phyloP scores from a whole-genome alignment of 2,329 filamentous ascomycete genomes.

The Neobulgaria alba region DNA sequence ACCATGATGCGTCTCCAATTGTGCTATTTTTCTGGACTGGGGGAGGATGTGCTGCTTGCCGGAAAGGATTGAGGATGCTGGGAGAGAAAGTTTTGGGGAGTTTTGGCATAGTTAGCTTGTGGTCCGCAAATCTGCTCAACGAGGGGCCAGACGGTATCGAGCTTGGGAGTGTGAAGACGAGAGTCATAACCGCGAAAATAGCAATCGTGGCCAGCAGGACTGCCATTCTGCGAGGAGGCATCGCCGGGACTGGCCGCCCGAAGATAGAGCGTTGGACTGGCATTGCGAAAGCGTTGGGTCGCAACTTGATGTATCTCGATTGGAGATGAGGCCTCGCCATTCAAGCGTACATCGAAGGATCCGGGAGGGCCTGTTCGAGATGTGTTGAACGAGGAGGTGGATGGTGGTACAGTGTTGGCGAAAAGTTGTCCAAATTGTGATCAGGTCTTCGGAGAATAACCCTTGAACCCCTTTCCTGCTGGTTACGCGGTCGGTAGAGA shows the following conservation, averaged over 20 bases:
- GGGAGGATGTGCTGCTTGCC: constrained; percentile 60
- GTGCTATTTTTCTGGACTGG: constrained; percentile 71
- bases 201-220: constrained; percentile 42
- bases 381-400: not conserved
- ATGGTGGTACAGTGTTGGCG: not conserved
- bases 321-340: constrained; percentile 3
- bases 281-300: constrained; percentile 29
- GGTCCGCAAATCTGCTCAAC: constrained; percentile 41
- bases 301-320: constrained; percentile 2
- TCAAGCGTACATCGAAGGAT: constrained; percentile 2
- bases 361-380: not conserved
- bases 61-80: constrained; percentile 56
- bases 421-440: too few relatives aligned
- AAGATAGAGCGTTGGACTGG: constrained; percentile 39
- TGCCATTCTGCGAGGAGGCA: constrained; percentile 44
- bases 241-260: constrained; percentile 40
- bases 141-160: constrained; percentile 40
- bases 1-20: constrained; percentile 73
- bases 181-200: constrained; percentile 44
- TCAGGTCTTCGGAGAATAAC: too few relatives aligned
- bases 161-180: constrained; percentile 44
- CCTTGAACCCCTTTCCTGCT: too few relatives aligned
- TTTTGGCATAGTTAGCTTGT: constrained; percentile 40
- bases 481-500: too few relatives aligned
- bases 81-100: constrained; percentile 32